These are phyloP conservation scores for Pugionium dolabratum DNA, from an alignment of 345 rosid species.

Conservation along the genomic window DNA sequence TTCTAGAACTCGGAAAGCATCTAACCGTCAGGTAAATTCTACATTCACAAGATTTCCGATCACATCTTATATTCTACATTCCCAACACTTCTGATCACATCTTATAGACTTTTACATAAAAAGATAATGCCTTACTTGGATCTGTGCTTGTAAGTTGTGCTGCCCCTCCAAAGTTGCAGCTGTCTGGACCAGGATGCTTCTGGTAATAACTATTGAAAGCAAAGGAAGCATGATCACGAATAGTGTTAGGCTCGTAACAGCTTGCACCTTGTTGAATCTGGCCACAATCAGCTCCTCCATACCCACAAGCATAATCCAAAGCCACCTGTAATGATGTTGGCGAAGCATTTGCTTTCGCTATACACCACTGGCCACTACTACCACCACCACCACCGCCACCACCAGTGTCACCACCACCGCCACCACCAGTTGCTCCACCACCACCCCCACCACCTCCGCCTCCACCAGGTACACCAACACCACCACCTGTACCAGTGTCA, in stretches of 20 bases:
- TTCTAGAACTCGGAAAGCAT: constrained; percentile 9
- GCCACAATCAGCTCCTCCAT: constrained; percentile 92
- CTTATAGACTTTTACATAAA: constrained; percentile 5
- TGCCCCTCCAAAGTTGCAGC: constrained; percentile 90
- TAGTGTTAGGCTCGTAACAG: constrained; percentile 74
- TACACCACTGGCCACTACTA: constrained; percentile 65
- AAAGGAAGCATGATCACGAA: constrained; percentile 84
- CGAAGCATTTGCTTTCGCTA: constrained; percentile 73
- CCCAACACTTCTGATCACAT: neutral
- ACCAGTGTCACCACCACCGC: constrained; percentile 5
- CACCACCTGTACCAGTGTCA: constrained; percentile 35
- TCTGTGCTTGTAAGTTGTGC: constrained; percentile 83
- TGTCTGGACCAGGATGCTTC: constrained; percentile 84
- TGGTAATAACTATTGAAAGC: constrained; percentile 95
- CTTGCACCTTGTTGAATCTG: constrained; percentile 66
- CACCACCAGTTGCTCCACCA: neutral
- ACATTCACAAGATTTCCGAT: too few species aligned
- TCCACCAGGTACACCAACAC: constrained; percentile 28
- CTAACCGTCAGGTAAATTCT: constrained; percentile 15
- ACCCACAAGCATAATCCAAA: constrained; percentile 94
- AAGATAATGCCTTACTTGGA: constrained; percentile 67
- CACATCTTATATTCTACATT: neutral
- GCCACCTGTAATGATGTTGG: constrained; percentile 89
- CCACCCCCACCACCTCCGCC: constrained; percentile 28
- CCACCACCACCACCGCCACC: constrained; percentile 22